Evolutionary conservation across 176 grass and related monocot species (phyloP), one percentile per base, ranked within the genome.

Genomic region (Ensete ventricosum): DNA sequence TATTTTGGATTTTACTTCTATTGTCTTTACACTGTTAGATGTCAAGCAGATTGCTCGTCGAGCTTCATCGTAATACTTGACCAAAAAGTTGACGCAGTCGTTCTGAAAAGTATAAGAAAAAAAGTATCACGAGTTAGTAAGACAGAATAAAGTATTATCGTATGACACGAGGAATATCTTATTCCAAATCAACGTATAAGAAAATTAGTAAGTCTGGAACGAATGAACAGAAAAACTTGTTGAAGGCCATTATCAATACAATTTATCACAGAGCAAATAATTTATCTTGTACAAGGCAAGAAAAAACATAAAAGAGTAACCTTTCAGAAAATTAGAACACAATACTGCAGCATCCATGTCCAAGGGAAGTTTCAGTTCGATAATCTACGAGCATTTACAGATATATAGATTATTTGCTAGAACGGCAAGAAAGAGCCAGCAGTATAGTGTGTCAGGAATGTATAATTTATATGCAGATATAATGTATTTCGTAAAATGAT

Each of bases 31-130:
- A 24, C 14, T 21, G 21, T 64, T 87, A 20, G 84, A 23, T 23
- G 22, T 23, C 82, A 99, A 84, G 55, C 85, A 93, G 58, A 94
- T 85, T 54, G 88, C 95, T 34, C 80, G 88, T 0, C 89, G 84
- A 80, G 95, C 88, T 81, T 99, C 90, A 0, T 94, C 86, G 76
- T 82, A 99, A 70, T 91, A 99, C 83, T 91, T 99, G 14, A 91
- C 81, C 83, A 99, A 86, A 81, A 99, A 86, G 81, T 99, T 91
- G 26, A 99, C 86, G 54, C 90, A 91, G 58, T 99, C 90, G 14
- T 86, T 79, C 95, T 99, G 80, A 53, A 83, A 29, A 29, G 2
- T 29, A 29, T 3, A 29, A 29, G 2, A 29, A 24, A 79, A 79
- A 83, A 78, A 14, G 55, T 55, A 66, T 75, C 73, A 53, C 2